These are phyloP conservation scores for Pinus albicaulis DNA, from an alignment of 75 land plant species.

Conservation along the genomic window DNA sequence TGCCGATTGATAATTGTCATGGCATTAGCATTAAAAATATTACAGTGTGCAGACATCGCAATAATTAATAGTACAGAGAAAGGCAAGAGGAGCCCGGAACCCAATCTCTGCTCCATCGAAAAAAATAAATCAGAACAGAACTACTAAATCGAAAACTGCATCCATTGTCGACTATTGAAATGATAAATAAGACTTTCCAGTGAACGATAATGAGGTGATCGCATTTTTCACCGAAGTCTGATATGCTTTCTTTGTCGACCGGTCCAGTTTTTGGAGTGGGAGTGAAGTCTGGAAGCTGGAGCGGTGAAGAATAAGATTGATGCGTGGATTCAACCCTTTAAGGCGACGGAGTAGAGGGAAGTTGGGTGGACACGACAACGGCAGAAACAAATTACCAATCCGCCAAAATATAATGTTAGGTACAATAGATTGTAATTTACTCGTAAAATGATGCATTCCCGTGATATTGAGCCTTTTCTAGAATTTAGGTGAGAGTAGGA, in stretches of 20 bases:
- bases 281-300: not conserved
- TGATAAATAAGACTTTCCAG: not conserved
- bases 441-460: too few relatives aligned
- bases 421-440: too few relatives aligned
- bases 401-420: too few relatives aligned
- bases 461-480: too few relatives aligned
- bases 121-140: too few relatives aligned
- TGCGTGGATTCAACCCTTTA: not conserved
- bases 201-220: not conserved
- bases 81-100: not conserved
- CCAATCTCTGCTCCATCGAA: not conserved
- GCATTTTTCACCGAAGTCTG: not conserved
- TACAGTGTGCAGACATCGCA: not conserved
- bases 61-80: not conserved
- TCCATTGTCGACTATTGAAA: too few relatives aligned
- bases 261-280: not conserved
- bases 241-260: not conserved
- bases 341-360: too few relatives aligned
- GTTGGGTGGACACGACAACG: too few relatives aligned
- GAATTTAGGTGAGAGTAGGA: too few relatives aligned
- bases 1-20: conserved; percentile 1
- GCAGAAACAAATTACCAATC: too few relatives aligned
- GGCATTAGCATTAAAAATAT: not conserved
- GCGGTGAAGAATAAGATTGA: not conserved
- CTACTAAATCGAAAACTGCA: too few relatives aligned